Base-by-base conservation (phyloP, 495 filamentous ascomycete genomes). In the Lepraria neglecta region DNA sequence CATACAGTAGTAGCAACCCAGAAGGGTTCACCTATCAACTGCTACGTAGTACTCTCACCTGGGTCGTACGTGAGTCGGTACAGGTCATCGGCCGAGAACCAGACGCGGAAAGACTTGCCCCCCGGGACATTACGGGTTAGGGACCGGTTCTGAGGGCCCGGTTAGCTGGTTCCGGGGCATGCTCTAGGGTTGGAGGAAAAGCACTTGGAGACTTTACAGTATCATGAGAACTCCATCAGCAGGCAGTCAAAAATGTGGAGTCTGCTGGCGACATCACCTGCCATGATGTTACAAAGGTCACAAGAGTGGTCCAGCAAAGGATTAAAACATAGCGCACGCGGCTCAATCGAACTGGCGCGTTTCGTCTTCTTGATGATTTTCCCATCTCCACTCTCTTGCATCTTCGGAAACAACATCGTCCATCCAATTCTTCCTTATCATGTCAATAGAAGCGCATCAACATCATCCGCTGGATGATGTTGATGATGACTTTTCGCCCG, bases 1-100 rank as follows among this genome's bases (percentile, higher is more conserved):
- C 54, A 44, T 57, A 15, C 19, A 57, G 42, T 43, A 57, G 54
- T 28, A 57, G 17, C 15, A 54, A n/a, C 10, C n/a, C 30, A 12
- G 35, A 38, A 10, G 35, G 7, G 35, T 11, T 12, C 35, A 10
- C 35, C 35, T 38, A 38, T 1, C 35, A 38, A 38, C 6, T 6
- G 11, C 33, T 38, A 38, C 11, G 5, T 38, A 11, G 5, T 6
- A n/a, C n/a, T n/a, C n/a, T n/a, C n/a, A n/a, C n/a, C n/a, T n/a
- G n/a, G n/a, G n/a, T n/a, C n/a, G n/a, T n/a, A n/a, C n/a, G n/a
- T n/a, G n/a, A n/a, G n/a, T n/a, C n/a, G 33, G 33, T 38, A 38
- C 11, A 38, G 12, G 9, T 7, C 35, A 38, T 38, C 7, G 35
- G 35, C 33, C 33, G 33, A 38, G 1, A 1, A 38, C 33, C 33